Conservation (phyloP, 306 rosid species). For the cucumber (Cucumis sativus) region Cucumber_9930_V3 NC_026656.2:20696501-20697000, state of each 20-base stretch:
- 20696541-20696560: background rate
- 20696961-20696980: constrained; percentile 58
- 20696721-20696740: constrained; percentile 75
- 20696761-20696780: constrained; percentile 82
- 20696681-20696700: constrained; percentile 80
- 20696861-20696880: constrained; percentile 21
- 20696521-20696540: constrained; percentile 3
- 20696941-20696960: constrained; percentile 69
- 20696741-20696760: constrained; percentile 78
- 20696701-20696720: constrained; percentile 92
- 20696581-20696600: constrained; percentile 5
- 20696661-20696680: constrained; percentile 32
- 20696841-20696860: constrained; percentile 32
- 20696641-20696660: constrained; percentile 16
- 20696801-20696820: constrained; percentile 88
- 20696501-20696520: background rate
- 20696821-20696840: constrained; percentile 44
- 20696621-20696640: constrained; percentile 11
- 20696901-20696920: constrained; percentile 59
- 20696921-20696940: constrained; percentile 86
- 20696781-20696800: constrained; percentile 74
- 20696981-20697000: constrained; percentile 81
- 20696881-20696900: constrained; percentile 28
- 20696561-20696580: background rate
- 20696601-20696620: constrained; percentile 15